Evolutionary conservation across 208 protist species (phyloP), one percentile per base, ranked within the genome.

Genomic region (Trypanosoma melophagium): DNA sequence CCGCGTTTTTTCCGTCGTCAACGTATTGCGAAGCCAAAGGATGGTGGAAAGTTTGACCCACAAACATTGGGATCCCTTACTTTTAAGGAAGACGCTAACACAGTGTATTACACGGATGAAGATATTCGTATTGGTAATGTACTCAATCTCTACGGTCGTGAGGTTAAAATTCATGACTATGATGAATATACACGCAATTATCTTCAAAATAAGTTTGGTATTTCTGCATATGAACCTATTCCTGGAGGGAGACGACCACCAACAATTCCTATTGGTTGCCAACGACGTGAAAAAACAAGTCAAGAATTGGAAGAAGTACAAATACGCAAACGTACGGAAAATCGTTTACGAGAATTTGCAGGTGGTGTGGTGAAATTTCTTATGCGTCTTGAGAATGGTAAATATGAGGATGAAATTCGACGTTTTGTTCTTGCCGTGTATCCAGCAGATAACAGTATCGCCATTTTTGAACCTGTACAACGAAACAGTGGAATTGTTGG

Each of bases 401-500:
- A 78, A 56, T 81, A 84, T 55, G 84, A 90, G 40, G 96, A 98
- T 70, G 72, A 81, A 57, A 83, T 94, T 58, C 90, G 96, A 44
- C 81, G 82, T 62, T 98, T 98, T 63, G 91, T 98, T 17, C 62
- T 98, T 14, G 74, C 80, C 10, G 90, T 95, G n/a, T 96, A 92
- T 79, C 83, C 93, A 7, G 87, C 87, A 1, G 96, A 99, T 80
- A 91, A 98, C 83, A 97, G 92, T 45, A 52, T 99, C 38, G 74
- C 86, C 51, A 96, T 97, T 57, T 97, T 89, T 66, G 93, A 97
- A 68, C 90, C 92, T 7, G 79, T 92, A 13, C 76, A 87, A 50
- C 90, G 95, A 41, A 98, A 98, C 86, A 97, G 89, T 57, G 96
- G 96, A 67, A 92, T 97, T 71, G 81, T 97, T 24, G 96, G 94